A percentile compares a stretch with the other conserved stretches of the same genome.
Conservation (phyloP, 345 rosid species). For the Psidium guajava region DNA sequence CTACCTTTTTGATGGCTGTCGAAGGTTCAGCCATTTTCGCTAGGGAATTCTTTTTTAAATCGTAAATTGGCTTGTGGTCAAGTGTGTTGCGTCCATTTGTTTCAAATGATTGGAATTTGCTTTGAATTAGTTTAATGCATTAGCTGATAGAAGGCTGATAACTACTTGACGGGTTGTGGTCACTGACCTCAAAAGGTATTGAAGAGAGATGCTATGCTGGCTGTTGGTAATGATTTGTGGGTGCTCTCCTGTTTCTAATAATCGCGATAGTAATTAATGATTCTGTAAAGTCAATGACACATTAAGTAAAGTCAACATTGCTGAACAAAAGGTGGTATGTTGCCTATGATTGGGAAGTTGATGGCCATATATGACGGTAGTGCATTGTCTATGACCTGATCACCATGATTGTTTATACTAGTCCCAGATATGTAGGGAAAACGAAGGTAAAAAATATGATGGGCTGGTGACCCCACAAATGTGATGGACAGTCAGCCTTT, state of each 20-base stretch:
- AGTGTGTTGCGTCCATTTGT: background rate
- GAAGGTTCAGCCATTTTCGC: background rate
- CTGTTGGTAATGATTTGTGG: background rate
- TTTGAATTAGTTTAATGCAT: background rate
- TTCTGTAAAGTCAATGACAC: background rate
- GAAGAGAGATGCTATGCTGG: background rate
- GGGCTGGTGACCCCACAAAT: background rate
- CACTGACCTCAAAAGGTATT: background rate
- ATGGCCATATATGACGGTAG: background rate
- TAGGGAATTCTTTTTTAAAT: background rate
- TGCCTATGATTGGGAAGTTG: background rate
- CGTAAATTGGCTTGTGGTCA: background rate
- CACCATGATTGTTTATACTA: background rate
- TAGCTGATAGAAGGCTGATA: background rate
- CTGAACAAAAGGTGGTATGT: background rate
- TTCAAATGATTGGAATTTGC: background rate
- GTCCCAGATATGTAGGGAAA: background rate
- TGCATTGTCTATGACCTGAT: background rate
- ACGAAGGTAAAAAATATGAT: background rate
- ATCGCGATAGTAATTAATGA: background rate
- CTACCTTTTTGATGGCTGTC: background rate
- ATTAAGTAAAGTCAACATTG: background rate
- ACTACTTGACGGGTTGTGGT: background rate
- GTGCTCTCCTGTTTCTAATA: background rate
- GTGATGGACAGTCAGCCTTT: background rate